These are phyloP conservation scores for Physocladia obscura DNA, from an alignment of 192 early-diverging fungal species.

Conservation along the genomic window DNA sequence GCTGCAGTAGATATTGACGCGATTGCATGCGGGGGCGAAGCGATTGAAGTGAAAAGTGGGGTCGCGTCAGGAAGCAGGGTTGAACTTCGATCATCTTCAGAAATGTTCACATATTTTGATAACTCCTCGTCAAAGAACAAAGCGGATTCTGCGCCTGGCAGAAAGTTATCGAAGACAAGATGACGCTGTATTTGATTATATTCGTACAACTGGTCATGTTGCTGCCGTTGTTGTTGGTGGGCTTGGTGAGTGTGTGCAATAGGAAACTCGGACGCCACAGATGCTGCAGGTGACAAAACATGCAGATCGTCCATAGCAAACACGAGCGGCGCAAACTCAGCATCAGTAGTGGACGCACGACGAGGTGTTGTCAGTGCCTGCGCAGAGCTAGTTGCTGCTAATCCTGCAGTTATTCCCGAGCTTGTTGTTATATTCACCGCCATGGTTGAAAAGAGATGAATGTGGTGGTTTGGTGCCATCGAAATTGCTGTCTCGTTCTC, in stretches of 20 bases:
- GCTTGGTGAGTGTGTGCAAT: neutral
- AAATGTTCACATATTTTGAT: constrained; percentile 11
- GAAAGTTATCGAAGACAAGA: neutral
- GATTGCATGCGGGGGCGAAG: neutral
- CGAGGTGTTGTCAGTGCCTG: neutral
- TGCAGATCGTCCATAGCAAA: constrained; percentile 23
- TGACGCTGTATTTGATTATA: neutral
- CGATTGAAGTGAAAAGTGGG: neutral
- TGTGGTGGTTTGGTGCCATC: too few relatives aligned
- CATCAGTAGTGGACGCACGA: neutral
- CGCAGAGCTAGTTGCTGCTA: neutral
- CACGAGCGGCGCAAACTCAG: constrained; percentile 20
- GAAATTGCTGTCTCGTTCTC: too few relatives aligned
- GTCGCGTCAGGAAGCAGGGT: neutral
- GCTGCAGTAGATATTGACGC: neutral
- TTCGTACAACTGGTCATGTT: neutral
- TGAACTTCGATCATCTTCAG: neutral
- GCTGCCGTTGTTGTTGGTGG: neutral
- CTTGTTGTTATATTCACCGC: too few relatives aligned
- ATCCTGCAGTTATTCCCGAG: neutral
- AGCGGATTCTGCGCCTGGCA: neutral
- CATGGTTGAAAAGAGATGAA: too few relatives aligned
- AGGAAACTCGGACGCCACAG: neutral
- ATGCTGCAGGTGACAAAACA: neutral
- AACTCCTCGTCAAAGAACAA: neutral